A percentile compares a stretch with the other conserved stretches of the same genome.
These are phyloP conservation scores for Leccinum huronense DNA, from an alignment of 1,284 basidiomycete genomes.

Conservation along the genomic window DNA sequence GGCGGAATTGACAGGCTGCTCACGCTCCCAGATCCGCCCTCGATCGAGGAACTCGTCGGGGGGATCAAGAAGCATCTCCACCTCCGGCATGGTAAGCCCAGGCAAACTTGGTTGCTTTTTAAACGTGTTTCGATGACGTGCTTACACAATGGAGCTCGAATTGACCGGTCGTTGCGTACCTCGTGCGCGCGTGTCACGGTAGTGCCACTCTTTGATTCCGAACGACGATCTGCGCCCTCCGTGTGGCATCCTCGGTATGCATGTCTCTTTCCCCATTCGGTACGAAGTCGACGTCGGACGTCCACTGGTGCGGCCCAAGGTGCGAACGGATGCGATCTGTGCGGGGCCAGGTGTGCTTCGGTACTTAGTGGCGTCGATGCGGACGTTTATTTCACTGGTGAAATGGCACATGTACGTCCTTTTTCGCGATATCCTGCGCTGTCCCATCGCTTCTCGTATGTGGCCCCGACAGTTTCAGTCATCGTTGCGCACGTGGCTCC, in stretches of 20 bases:
- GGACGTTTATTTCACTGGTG: constrained; percentile 88
- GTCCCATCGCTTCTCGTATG: constrained; percentile 4
- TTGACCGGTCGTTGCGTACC: background rate
- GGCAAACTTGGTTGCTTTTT: constrained; percentile 18
- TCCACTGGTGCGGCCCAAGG: constrained; percentile 38
- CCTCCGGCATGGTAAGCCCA: constrained; percentile 55
- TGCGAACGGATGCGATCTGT: constrained; percentile 74
- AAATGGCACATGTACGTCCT: constrained; percentile 79
- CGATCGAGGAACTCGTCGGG: constrained; percentile 57
- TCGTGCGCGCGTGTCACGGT: background rate
- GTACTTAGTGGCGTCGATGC: constrained; percentile 69
- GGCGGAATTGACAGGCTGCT: constrained; percentile 74
- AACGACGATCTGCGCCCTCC: constrained; percentile 19
- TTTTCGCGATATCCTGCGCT: constrained; percentile 11
- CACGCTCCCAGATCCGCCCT: constrained; percentile 53
- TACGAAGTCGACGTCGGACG: constrained; percentile 74
- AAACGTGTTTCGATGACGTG: constrained; percentile 19
- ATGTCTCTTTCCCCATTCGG: constrained; percentile 15
- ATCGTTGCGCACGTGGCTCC: constrained; percentile 1
- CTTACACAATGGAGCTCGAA: constrained; percentile 3
- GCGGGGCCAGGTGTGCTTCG: constrained; percentile 77
- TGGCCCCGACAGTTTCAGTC: background rate
- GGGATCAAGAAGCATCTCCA: constrained; percentile 71
- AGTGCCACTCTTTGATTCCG: constrained; percentile 14
- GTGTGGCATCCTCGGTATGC: constrained; percentile 4